Evolutionary conservation across 345 rosid species (phyloP), one percentile per base, ranked within the genome.

Genomic region (Brassica juncea): DNA sequence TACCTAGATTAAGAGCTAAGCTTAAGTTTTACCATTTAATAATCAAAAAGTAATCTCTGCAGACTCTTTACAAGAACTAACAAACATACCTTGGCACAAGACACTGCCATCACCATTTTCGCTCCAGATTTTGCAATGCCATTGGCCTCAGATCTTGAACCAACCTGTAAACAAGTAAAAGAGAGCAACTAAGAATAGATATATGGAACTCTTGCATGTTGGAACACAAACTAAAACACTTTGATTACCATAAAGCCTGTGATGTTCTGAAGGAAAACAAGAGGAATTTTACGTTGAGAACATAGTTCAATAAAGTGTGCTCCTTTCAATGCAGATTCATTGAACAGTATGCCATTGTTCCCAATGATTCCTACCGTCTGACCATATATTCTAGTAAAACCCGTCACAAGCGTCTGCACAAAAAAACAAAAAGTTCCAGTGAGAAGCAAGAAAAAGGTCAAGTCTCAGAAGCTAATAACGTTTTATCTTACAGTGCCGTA

Each of bases 101-200:
- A 90, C 79, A 94, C 97, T 78, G 99, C 99, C 99, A 92, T 92
- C 81, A 94, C 99, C 97, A 92, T 88, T 87, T 94, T 94, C 9
- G 97, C 99, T 76, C 97, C 99, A 31, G 99, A 84, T 88, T 92
- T 94, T 72, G 99, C 99, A 77, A 94, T 94, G 61, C 99, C 99
- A 77, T 83, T 90, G 74, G 97, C 97, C 87, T 94, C 99, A 27
- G 99, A 89, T 87, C 89, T 89, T 81, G 99, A 92, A 31, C 99
- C 99, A 79, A 94, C 99, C 99, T 94, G 7, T 39, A 39, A 39
- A 78, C 71, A 65, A 80, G 61, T 30, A 2, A 35, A 77, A 62
- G 4, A 66, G 21, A 62, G 52, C 55, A 59, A 2, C 27, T 49
- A 75, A 47, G 47, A 63, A 54, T 2, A 16, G 9, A 37, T 7